Evolutionary conservation across 768 basidiomycete genomes (phyloP).

Genomic region (Saitozyma podzolica): DNA sequence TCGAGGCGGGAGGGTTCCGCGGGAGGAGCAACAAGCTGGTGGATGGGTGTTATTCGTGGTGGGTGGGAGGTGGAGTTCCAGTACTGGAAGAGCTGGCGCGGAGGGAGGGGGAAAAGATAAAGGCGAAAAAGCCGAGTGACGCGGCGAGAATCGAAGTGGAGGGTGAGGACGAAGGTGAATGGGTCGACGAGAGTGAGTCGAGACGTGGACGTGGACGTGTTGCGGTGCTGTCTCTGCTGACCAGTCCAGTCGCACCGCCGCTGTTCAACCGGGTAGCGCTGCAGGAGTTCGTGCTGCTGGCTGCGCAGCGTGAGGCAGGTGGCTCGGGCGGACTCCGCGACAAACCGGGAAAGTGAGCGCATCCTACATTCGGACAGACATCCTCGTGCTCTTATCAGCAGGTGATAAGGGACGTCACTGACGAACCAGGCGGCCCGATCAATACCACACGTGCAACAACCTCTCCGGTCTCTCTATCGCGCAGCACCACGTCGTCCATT

Average conservation of each 20-base stretch:
- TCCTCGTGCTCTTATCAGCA: background rate
- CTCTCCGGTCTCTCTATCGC: conserved; percentile 84
- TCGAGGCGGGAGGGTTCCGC: conserved; percentile 86
- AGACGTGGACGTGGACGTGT: conserved; percentile 2
- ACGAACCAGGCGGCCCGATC: conserved; percentile 69
- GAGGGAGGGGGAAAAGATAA: conserved; percentile 18
- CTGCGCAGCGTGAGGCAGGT: conserved; percentile 69
- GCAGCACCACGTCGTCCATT: conserved; percentile 71
- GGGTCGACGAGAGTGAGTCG: conserved; percentile 63
- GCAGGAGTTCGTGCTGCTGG: conserved; percentile 82
- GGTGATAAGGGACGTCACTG: background rate
- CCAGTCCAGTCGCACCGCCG: conserved; percentile 4
- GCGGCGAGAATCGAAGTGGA: conserved; percentile 27
- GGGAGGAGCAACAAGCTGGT: conserved; percentile 98
- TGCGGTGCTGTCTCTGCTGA: conserved; percentile 8
- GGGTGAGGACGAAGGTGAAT: conserved; percentile 63
- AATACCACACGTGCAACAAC: conserved; percentile 93
- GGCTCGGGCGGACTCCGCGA: conserved; percentile 79
- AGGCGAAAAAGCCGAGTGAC: conserved; percentile 2
- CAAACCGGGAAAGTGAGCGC: conserved; percentile 90
- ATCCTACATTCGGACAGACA: too few species aligned
- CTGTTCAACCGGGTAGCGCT: conserved; percentile 58
- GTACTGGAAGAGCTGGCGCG: conserved; percentile 63
- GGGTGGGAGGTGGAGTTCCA: conserved; percentile 87
- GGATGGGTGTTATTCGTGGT: conserved; percentile 99